Evolutionary conservation across 1,284 basidiomycete species (phyloP).

Genomic region (Sporisorium graminicola): DNA sequence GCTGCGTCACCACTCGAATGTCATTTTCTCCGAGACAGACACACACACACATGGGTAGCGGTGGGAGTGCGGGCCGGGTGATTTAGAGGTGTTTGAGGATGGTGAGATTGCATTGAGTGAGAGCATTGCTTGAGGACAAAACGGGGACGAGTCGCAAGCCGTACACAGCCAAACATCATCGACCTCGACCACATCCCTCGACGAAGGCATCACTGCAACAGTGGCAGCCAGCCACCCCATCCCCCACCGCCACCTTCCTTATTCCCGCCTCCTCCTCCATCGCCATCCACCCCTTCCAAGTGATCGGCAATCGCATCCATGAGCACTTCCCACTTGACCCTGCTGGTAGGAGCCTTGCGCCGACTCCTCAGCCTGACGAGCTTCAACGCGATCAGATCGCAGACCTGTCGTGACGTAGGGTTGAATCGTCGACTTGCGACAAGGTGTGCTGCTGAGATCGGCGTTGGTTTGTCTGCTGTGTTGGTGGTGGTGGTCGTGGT

Average conservation of each 20-base stretch:
- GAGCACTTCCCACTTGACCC: slow-evolving; percentile 1
- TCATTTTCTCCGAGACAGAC: too few species aligned
- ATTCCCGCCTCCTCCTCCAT: neutral
- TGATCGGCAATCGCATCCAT: slow-evolving; percentile 8
- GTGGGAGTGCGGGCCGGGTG: too few species aligned
- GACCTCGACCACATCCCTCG: too few species aligned
- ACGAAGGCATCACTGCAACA: neutral
- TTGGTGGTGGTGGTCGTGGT: neutral
- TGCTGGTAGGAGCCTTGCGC: neutral
- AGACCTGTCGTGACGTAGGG: slow-evolving; percentile 8
- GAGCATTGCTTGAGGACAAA: neutral
- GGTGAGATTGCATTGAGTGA: neutral
- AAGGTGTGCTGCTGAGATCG: slow-evolving; percentile 8
- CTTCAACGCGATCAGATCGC: slow-evolving; percentile 19
- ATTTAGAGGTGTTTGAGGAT: neutral
- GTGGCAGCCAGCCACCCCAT: neutral
- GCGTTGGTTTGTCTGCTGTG: neutral
- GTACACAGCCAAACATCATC: too few species aligned
- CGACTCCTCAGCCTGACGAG: slow-evolving; percentile 12
- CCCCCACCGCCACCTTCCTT: neutral
- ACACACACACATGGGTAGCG: too few species aligned
- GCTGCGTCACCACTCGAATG: neutral
- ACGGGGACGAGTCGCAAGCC: too few species aligned
- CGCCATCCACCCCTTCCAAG: neutral
- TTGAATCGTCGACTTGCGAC: neutral